Evolutionary conservation across 2,329 filamentous ascomycete genomes (phyloP).

Genomic region (Drechslerella dactyloides): DNA sequence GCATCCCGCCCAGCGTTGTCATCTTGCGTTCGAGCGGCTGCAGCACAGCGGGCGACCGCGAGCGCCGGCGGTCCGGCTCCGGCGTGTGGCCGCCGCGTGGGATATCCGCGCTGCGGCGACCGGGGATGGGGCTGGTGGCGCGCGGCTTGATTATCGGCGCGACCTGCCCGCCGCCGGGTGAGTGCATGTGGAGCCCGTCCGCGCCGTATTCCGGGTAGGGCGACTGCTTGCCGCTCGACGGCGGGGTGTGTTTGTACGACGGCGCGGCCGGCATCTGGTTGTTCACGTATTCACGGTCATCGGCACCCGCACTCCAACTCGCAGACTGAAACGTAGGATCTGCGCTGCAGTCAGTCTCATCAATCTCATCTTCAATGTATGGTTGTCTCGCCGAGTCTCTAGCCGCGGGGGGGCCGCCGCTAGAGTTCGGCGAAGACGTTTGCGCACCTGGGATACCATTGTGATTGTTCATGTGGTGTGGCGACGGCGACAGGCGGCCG

Average conservation of each 20-base stretch:
- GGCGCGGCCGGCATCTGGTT: slow-evolving; percentile 19
- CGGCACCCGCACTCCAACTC: slow-evolving; percentile 37
- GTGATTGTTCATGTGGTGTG: slow-evolving; percentile 24
- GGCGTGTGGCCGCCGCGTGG: slow-evolving; percentile 30
- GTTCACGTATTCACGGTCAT: slow-evolving; percentile 47
- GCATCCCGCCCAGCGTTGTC: slow-evolving; percentile 53
- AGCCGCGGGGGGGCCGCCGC: slow-evolving; percentile 18
- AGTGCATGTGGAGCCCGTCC: slow-evolving; percentile 5
- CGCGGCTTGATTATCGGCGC: slow-evolving; percentile 31
- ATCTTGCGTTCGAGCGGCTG: slow-evolving; percentile 30
- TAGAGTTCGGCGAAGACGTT: slow-evolving; percentile 41
- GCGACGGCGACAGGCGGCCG: slow-evolving; percentile 25
- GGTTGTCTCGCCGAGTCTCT: slow-evolving; percentile 48
- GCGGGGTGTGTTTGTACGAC: slow-evolving; percentile 22
- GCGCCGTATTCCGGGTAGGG: slow-evolving; percentile 25
- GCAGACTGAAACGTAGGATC: slow-evolving; percentile 48
- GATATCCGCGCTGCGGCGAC: slow-evolving; percentile 36
- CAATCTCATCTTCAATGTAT: slow-evolving; percentile 51
- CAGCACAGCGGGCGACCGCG: background rate
- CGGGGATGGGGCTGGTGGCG: slow-evolving; percentile 44
- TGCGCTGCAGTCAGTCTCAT: slow-evolving; percentile 50
- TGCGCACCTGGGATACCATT: slow-evolving; percentile 51
- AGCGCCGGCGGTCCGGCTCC: slow-evolving; percentile 18
- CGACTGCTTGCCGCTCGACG: slow-evolving; percentile 26
- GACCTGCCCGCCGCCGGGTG: slow-evolving; percentile 3